Conservation (phyloP, 805 yeast species). For the Cyberlindnera americana region DNA sequence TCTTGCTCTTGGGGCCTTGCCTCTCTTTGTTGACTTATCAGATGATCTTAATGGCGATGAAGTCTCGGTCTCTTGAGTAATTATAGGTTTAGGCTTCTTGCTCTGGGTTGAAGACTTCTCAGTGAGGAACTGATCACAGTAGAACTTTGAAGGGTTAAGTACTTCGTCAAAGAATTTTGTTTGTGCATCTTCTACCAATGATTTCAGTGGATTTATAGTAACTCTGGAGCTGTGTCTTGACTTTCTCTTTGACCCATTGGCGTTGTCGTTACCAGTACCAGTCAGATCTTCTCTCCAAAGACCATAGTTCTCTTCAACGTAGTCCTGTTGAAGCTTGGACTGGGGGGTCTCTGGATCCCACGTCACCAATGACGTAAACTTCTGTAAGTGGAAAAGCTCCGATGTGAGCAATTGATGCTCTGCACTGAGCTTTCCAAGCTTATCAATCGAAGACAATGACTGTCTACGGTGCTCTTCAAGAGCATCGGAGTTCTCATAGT, state of each 20-base stretch:
- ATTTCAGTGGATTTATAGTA: slow-evolving; percentile 17
- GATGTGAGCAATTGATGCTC: slow-evolving; percentile 46
- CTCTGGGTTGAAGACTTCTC: slow-evolving; percentile 3
- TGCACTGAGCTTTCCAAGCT: slow-evolving; percentile 14
- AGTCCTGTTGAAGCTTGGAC: slow-evolving; percentile 32
- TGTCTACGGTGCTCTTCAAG: slow-evolving; percentile 2
- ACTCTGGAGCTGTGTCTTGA: slow-evolving; percentile 26
- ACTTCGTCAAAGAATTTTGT: slow-evolving; percentile 16
- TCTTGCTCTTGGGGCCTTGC: neutral
- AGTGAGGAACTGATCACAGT: slow-evolving; percentile 20
- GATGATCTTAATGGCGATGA: too few relatives aligned
- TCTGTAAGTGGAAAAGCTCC: slow-evolving; percentile 61
- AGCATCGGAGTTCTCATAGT: slow-evolving; percentile 10
- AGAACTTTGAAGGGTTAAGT: slow-evolving; percentile 22
- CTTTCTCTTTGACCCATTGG: slow-evolving; percentile 12
- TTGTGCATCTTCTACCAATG: slow-evolving; percentile 14
- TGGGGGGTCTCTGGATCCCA: slow-evolving; percentile 53
- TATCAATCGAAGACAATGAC: slow-evolving; percentile 7
- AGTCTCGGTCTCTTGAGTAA: too few relatives aligned
- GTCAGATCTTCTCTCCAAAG: slow-evolving; percentile 33
- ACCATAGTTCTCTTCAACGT: slow-evolving; percentile 26
- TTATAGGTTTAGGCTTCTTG: slow-evolving; percentile 1
- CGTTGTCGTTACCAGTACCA: slow-evolving; percentile 8
- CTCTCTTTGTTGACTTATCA: too few relatives aligned
- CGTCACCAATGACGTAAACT: slow-evolving; percentile 56